Evolutionary conservation across 805 yeast genomes (phyloP), one percentile per base, ranked within the genome.

Genomic region (Kodamaea fukazawae): DNA sequence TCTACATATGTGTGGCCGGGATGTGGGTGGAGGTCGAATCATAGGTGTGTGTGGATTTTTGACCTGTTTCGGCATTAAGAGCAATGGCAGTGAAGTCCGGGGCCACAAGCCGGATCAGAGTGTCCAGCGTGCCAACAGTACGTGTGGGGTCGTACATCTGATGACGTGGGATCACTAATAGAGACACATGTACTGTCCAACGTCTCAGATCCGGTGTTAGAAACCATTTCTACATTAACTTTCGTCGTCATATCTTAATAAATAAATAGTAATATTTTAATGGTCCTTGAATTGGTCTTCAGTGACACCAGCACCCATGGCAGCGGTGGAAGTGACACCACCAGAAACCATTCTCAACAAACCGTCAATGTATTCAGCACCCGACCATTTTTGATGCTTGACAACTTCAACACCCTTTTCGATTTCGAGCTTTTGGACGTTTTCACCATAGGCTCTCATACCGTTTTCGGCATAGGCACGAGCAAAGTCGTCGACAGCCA

Each of bases 361-460:
- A 44, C 87, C 83, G 66, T 91, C 98, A 58, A 91, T 84, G 72
- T 88, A 90, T 68, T 87, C 96, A 22, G 98, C 98, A 61, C 98
- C 98, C 31, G 96, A 88, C 98, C 98, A 91, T 67, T 90, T 88
- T 69, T 91, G 98, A 67, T 91, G 98, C 75, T 89, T 91, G 48
- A 91, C 95, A 44, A 91, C 96, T 66, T 91, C 98, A 50, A 90
- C 96, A 49, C 87, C 90, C 44, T 73, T 73, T 55, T 83, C 87
- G 63, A 90, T 86, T 73, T 91, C 98, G 45, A 81, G 84, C 47
- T 81, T 78, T 71, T 91, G 98, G 45, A 91, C 83, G 49, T 72
- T 72, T 61, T 81, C 83, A 42, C 96, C 98, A 62, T 91, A 91
- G 6, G 97, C 97, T 68, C 83, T 84, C 98, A 91, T 91, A 51